phyloP scores from a whole-genome alignment of 331 rosid genomes.

The Malus hybrid region DNA sequence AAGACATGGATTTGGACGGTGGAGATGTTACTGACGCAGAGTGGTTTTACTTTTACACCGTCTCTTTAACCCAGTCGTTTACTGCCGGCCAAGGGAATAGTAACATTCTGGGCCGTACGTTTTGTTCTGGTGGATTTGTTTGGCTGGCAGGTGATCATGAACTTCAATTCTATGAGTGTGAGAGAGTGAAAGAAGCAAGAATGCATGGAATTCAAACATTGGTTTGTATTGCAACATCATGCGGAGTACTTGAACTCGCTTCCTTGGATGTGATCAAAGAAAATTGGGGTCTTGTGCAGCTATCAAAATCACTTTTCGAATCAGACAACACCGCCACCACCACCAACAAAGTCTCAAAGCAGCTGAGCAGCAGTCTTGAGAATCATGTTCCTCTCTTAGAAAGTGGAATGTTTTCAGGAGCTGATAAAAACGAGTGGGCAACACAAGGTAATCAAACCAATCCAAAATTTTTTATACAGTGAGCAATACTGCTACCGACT shows the following conservation, averaged over 20 bases:
- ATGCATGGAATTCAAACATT: slow-evolving; percentile 34
- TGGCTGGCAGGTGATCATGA: slow-evolving; percentile 37
- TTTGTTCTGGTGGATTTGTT: slow-evolving; percentile 17
- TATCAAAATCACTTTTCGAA: slow-evolving; percentile 27
- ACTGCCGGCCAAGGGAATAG: background rate
- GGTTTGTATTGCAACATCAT: slow-evolving; percentile 22
- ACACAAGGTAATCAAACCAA: background rate
- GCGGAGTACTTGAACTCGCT: slow-evolving; percentile 45
- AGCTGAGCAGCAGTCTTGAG: background rate
- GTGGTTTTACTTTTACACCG: background rate
- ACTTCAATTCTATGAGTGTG: slow-evolving; percentile 26
- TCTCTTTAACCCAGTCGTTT: slow-evolving; percentile 11
- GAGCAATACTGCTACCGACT: no score
- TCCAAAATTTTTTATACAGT: no score
- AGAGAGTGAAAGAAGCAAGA: slow-evolving; percentile 44
- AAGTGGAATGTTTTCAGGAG: background rate
- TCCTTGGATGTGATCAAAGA: slow-evolving; percentile 27
- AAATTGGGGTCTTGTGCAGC: slow-evolving; percentile 27
- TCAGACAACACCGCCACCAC: background rate
- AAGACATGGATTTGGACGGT: slow-evolving; percentile 1
- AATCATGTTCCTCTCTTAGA: background rate
- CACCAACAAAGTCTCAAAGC: background rate
- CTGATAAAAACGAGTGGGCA: background rate
- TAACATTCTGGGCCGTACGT: slow-evolving; percentile 27
- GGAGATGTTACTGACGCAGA: background rate